Percentiles rank a stretch among this genome's conserved stretches.
phyloP scores from a whole-genome alignment of 2,329 filamentous ascomycete genomes.

The Ascochyta viciae-villosae region DNA sequence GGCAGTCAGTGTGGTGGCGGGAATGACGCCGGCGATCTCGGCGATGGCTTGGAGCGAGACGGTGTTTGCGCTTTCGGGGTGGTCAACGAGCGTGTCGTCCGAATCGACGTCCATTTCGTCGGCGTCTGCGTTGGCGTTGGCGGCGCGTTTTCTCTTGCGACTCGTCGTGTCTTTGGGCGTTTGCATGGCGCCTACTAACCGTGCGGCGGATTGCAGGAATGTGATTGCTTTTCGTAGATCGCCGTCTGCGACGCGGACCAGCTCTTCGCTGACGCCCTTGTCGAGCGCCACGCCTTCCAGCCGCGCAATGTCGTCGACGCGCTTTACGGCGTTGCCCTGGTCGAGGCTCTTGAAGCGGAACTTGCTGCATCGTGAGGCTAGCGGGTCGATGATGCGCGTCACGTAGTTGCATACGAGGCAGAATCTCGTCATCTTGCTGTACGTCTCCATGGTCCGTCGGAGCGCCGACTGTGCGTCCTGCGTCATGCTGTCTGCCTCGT shows the following conservation, averaged over 20 bases:
- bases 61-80: background rate
- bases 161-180: constrained; percentile 34
- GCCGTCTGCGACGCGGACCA: constrained; percentile 89
- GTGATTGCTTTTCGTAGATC: constrained; percentile 97
- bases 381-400: constrained; percentile 94
- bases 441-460: constrained; percentile 96
- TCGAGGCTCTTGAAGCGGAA: constrained; percentile 98
- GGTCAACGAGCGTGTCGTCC: constrained; percentile 10
- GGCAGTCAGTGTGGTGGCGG: constrained; percentile 71
- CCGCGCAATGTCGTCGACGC: constrained; percentile 82
- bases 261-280: constrained; percentile 78
- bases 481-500: constrained; percentile 99
- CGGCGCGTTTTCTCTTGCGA: constrained; percentile 53
- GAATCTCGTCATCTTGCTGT: constrained; percentile 94
- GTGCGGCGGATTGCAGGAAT: constrained; percentile 91
- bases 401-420: constrained; percentile 99
- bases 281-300: constrained; percentile 79
- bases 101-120: constrained; percentile 60
- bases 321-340: constrained; percentile 78
- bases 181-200: constrained; percentile 73
- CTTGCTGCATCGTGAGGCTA: constrained; percentile 92
- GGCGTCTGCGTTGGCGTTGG: constrained; percentile 57
- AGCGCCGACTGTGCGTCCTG: constrained; percentile 95
- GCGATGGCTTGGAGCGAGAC: constrained; percentile 79
- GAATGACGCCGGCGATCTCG: constrained; percentile 96